Evolutionary conservation across 2,329 filamentous ascomycete species (phyloP), one percentile per base, ranked within the genome.

Genomic region (Hymenoscyphus occultus): DNA sequence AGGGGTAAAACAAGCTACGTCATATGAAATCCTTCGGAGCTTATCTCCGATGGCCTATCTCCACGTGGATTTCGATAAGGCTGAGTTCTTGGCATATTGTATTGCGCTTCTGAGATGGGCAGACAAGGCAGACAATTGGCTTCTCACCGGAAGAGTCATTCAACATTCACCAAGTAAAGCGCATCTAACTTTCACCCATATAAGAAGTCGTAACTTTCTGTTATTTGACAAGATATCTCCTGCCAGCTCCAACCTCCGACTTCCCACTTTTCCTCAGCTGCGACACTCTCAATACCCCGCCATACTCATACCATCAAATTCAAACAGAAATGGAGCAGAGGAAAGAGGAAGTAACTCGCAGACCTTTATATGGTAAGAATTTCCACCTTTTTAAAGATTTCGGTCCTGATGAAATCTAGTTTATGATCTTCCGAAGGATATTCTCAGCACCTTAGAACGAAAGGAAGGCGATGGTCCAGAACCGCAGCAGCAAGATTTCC

Each of bases 341-440:
- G 68, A 74, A 75, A 64, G 76, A 78, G 61, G 77, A 79, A 57
- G 56, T 79, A 32, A 73, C 76, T 39, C 73, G 76, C 63, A 71
- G 77, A 22, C 77, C 78, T 2, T 67, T 80, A 45, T 80, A 80
- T 67, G 73, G 78, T 79, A 72, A 28, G 66, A 59, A 59, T 5
- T 16, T 0, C 45, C 56, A 48, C 32, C 22, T 51, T 63, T 67
- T 32, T 6, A 22, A 42, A 56, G 13, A 40, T 0, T 5, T 5
- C 14, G 56, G 22, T 59, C 16, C 65, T 72, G 66, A 74, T 58
- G 40, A 59, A 62, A 1, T 16, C 4, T 59, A 76, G 75, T 74
- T 32, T 76, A 75, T 59, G 72, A 76, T 64, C 66, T 77, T 16
- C 77, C 77, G 2, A 59, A 67, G 39, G 76, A 78, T 58, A 74